These are phyloP conservation scores for Aspergillus pseudonomiae DNA, from an alignment of 2,329 filamentous ascomycete genomes.

Conservation along the genomic window DNA sequence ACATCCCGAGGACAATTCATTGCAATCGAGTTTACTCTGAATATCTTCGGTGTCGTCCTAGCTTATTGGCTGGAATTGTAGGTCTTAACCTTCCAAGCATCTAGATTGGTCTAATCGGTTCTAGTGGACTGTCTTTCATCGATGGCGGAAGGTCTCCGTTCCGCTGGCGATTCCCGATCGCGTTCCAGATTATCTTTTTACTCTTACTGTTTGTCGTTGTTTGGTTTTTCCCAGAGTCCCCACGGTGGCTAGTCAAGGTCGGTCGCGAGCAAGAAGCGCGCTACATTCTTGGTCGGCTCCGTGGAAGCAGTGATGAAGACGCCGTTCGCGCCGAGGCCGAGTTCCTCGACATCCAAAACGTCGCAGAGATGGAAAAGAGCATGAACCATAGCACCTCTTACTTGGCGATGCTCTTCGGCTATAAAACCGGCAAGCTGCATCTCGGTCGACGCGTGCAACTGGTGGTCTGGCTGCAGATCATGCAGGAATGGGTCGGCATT, in stretches of 20 bases:
- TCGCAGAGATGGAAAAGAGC: constrained; percentile 64
- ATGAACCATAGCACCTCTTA: constrained; percentile 60
- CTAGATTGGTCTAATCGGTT: not conserved
- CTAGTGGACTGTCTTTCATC: constrained; percentile 61
- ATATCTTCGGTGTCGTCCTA: constrained; percentile 70
- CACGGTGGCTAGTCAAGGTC: constrained; percentile 61
- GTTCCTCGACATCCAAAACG: constrained; percentile 68
- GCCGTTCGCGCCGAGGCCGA: constrained; percentile 61
- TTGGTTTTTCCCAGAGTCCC: constrained; percentile 72
- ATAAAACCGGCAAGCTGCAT: constrained; percentile 66
- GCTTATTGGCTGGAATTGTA: constrained; percentile 64
- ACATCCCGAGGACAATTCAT: constrained; percentile 70
- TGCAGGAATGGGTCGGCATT: constrained; percentile 72
- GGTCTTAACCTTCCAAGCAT: constrained; percentile 10
- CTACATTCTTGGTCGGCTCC: constrained; percentile 65
- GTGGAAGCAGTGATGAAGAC: constrained; percentile 60
- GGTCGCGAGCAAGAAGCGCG: constrained; percentile 68
- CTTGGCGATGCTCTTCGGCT: constrained; percentile 67
- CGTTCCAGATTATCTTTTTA: constrained; percentile 69
- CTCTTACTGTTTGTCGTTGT: constrained; percentile 58
- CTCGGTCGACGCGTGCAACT: constrained; percentile 69
- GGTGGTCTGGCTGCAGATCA: constrained; percentile 71
- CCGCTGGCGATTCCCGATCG: constrained; percentile 70
- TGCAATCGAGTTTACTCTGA: constrained; percentile 72
- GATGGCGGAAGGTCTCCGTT: constrained; percentile 61